Evolutionary conservation across 495 filamentous ascomycete genomes (phyloP), one percentile per base, ranked within the genome.

Genomic region (Elaphomyces granulatus): DNA sequence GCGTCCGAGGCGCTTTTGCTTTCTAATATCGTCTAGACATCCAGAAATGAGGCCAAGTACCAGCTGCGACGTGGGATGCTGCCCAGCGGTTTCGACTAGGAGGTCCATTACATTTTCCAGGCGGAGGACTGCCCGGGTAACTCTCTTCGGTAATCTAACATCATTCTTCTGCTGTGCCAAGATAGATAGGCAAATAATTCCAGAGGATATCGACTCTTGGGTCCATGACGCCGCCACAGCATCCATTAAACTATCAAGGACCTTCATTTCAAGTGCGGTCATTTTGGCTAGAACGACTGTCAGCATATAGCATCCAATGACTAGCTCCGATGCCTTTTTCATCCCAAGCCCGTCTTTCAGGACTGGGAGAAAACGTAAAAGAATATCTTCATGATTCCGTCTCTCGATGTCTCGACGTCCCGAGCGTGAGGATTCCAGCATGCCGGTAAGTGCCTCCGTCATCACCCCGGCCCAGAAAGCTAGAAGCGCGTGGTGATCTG

Each of bases 291-390:
- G 64, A 38, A 95, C 72, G 0, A 83, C 77, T 17, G 84, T 68
- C 18, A 95, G 73, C 84, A 93, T 94, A 52, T 93, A 95, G 49
- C 78, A 85, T 15, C 79, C 85, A 45, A 88, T 70, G 36, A 83
- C 75, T 31, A 94, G 63, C 39, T 88, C 81, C 0, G 84, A 71
- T 0, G 77, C 69, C 20, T 78, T 71, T 43, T 77, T 76, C 63
- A 87, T 71, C 9, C 72, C 66, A 34, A 96, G 69, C 3, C 75
- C 79, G 36, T 83, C 74, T 41, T 83, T 80, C 15, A 96, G 57
- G 2, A 82, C 68, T 8, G 87, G 83, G 3, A 87, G 66, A 18
- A 93, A 64, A 28, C 75, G 69, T 23, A 84, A 62, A 2, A 94
- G 61, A 0, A 94, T 65, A 53, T 82, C 76, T 49, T 94, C 81